phyloP scores from a whole-genome alignment of 75 land plant genomes.

The Isoetes taiwanensis region DNA sequence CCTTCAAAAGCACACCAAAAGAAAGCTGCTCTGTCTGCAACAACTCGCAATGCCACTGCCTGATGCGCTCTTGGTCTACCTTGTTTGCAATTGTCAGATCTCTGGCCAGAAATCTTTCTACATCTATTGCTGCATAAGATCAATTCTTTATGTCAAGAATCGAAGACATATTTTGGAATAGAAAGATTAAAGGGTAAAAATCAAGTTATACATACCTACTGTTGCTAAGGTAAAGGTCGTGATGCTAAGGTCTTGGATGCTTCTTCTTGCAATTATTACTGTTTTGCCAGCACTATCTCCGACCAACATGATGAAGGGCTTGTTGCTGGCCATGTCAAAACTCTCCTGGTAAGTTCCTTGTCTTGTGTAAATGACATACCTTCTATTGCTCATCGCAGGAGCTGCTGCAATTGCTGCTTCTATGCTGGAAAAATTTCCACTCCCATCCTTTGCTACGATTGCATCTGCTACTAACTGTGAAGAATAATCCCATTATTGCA shows the following conservation, averaged over 20 bases:
- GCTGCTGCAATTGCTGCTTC: slow-evolving; percentile 1
- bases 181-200: too few relatives aligned
- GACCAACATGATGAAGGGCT: not conserved
- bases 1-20: not conserved
- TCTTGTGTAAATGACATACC: not conserved
- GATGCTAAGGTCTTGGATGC: not conserved
- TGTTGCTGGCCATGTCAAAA: not conserved
- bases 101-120: not conserved
- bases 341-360: slow-evolving; percentile 1
- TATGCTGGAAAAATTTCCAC: slow-evolving; percentile 2
- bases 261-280: not conserved
- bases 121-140: too few relatives aligned
- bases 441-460: not conserved
- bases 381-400: not conserved
- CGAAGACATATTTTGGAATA: too few relatives aligned
- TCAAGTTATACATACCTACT: too few relatives aligned
- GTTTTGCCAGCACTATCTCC: not conserved
- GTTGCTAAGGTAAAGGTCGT: slow-evolving; percentile 6
- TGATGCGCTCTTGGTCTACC: not conserved
- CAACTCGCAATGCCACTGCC: not conserved
- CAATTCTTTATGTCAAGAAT: too few relatives aligned
- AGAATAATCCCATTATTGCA: too few relatives aligned
- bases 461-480: not conserved
- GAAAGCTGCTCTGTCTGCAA: not conserved
- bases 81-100: not conserved